These are phyloP conservation scores for Talaromyces rugulosus DNA, from an alignment of 2,329 filamentous ascomycete genomes.

Conservation along the genomic window DNA sequence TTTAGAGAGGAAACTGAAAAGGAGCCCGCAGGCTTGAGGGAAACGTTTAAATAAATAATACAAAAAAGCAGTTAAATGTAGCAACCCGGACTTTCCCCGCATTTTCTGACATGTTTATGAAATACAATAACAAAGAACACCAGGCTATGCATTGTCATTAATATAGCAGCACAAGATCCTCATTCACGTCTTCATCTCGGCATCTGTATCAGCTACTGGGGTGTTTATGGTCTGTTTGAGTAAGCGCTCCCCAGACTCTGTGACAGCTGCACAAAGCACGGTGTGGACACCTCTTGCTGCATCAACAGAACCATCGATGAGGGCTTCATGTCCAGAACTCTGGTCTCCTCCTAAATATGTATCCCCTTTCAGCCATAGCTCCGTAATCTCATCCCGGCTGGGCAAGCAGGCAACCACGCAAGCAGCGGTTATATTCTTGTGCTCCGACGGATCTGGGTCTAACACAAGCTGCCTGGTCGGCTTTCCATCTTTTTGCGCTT, in stretches of 20 bases:
- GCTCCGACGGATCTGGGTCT: conserved; percentile 79
- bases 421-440: conserved; percentile 70
- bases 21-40: neutral
- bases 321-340: conserved; percentile 43
- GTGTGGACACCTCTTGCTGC: conserved; percentile 57
- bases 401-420: conserved; percentile 90
- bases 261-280: conserved; percentile 59
- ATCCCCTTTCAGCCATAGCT: conserved; percentile 87
- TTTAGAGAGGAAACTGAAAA: too few relatives aligned
- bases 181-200: conserved; percentile 24
- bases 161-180: neutral
- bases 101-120: conserved; percentile 24
- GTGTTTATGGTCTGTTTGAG: conserved; percentile 18
- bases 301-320: conserved; percentile 61
- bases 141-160: conserved; percentile 30
- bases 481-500: conserved; percentile 14
- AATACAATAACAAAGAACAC: conserved; percentile 30
- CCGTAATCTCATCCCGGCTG: conserved; percentile 82
- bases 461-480: conserved; percentile 48
- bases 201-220: conserved; percentile 15
- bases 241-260: conserved; percentile 50
- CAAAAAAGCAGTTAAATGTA: neutral
- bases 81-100: neutral
- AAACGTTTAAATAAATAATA: neutral
- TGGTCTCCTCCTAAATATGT: conserved; percentile 36